Evolutionary conservation across 805 yeast species (phyloP).

Genomic region (Vanderwaltozyma verrucispora): DNA sequence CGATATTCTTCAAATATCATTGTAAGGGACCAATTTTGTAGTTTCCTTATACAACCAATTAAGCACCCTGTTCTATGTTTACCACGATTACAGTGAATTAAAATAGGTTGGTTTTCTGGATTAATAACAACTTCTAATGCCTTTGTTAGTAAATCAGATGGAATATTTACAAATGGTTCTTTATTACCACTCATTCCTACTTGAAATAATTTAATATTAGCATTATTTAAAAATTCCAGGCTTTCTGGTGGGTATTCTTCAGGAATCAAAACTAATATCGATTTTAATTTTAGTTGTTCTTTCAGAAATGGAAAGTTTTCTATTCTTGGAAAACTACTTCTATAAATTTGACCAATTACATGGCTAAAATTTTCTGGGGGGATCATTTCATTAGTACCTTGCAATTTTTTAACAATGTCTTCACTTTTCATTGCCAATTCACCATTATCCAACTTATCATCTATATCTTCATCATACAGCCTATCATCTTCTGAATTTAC

Average conservation of each 20-base stretch:
- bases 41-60: slow-evolving; percentile 80
- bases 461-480: slow-evolving; percentile 1
- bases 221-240: slow-evolving; percentile 44
- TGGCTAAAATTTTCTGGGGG: slow-evolving; percentile 91
- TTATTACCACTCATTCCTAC: slow-evolving; percentile 93
- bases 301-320: slow-evolving; percentile 68
- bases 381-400: slow-evolving; percentile 13
- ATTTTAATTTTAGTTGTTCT: slow-evolving; percentile 47
- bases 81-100: slow-evolving; percentile 93
- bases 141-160: slow-evolving; percentile 56
- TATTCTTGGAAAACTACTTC: slow-evolving; percentile 82
- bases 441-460: slow-evolving; percentile 3
- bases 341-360: slow-evolving; percentile 66
- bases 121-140: slow-evolving; percentile 75
- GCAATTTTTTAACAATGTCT: not conserved
- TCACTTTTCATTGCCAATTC: slow-evolving; percentile 1
- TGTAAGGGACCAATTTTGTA: slow-evolving; percentile 87
- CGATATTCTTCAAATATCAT: slow-evolving; percentile 95
- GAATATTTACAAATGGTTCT: slow-evolving; percentile 80
- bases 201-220: slow-evolving; percentile 65
- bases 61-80: slow-evolving; percentile 96
- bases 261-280: slow-evolving; percentile 76
- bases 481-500: not conserved
- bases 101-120: slow-evolving; percentile 82
- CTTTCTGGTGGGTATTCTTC: slow-evolving; percentile 85